Evolutionary conservation across 805 yeast species (phyloP), one percentile per base, ranked within the genome.

Genomic region (Pachysolen tannophilus): DNA sequence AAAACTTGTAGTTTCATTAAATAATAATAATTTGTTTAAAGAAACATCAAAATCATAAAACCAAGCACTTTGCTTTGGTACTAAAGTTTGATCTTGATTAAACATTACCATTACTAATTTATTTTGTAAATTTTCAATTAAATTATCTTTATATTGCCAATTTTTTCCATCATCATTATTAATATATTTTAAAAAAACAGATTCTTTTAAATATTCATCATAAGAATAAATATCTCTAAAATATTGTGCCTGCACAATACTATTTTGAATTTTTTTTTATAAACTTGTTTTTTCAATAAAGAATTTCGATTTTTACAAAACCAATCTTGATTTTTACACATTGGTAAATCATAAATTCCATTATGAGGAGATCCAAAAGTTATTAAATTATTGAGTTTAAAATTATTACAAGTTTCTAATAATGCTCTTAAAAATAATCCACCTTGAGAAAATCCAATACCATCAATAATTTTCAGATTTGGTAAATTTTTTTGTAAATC

Each of bases 361-460:
- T 78, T 69, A 47, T 83, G 94, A 0, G 94, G 94, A 2, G 86
- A 75, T 0, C 94, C 94, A 55, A 79, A 81, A 0, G 94, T 81
- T 10, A 83, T 59, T 32, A 83, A 57, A 20, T 64, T 75, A 33
- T 67, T 53, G 3, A 80, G 61, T 3, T 61, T 53, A 9, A 59
- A 30, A 1, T 21, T 31, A 19, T 59, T 65, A 53, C 90, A 83
- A 17, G 69, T 54, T 49, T 84, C 81, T 20, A 74, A 61, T 20
- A 79, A 67, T 5, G 78, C 79, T 30, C 94, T 56, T n/a, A 81
- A 57, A 41, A 83, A 76, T n/a, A 83, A 55, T 0, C 94, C 94
- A 27, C 94, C 94, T 50, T 83, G 94, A 0, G 90, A 81, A 44
- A 80, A 78, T 5, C 94, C 94, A 27, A 83, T 65, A 5, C 78